Evolutionary conservation across 768 basidiomycete genomes (phyloP).

Genomic region (Terana coerulea): DNA sequence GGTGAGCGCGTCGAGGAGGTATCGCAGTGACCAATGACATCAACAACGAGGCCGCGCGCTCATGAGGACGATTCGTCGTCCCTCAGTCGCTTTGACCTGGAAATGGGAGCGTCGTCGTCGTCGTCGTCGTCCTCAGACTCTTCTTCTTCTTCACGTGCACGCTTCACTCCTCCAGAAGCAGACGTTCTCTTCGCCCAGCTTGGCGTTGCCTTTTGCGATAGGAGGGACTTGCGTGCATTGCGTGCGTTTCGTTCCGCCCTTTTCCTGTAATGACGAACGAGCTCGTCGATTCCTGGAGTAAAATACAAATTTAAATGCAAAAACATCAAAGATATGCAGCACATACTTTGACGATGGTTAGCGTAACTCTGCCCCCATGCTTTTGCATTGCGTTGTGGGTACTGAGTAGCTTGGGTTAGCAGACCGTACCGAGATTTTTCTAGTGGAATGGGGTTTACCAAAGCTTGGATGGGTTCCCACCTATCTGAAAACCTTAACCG

Average conservation of each 20-base stretch:
- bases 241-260: no score
- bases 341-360: constrained; percentile 44
- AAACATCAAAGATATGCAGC: background rate
- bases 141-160: background rate
- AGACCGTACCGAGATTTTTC: no score
- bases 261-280: background rate
- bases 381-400: constrained; percentile 49
- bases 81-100: background rate
- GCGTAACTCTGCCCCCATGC: constrained; percentile 64
- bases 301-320: background rate
- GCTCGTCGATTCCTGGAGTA: background rate
- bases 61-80: background rate
- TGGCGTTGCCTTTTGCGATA: background rate
- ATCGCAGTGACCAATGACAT: background rate
- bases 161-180: background rate
- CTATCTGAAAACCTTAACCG: constrained; percentile 38
- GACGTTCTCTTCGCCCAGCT: constrained; percentile 1
- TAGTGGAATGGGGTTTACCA: no score
- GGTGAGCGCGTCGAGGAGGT: background rate
- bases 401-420: constrained; percentile 29
- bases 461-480: constrained; percentile 52
- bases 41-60: background rate
- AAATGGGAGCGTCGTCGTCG: background rate
- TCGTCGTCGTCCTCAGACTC: background rate
- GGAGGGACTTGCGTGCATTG: background rate